These are phyloP conservation scores for Phoma herbarum DNA, from an alignment of 2,329 filamentous ascomycete genomes.

Conservation along the genomic window DNA sequence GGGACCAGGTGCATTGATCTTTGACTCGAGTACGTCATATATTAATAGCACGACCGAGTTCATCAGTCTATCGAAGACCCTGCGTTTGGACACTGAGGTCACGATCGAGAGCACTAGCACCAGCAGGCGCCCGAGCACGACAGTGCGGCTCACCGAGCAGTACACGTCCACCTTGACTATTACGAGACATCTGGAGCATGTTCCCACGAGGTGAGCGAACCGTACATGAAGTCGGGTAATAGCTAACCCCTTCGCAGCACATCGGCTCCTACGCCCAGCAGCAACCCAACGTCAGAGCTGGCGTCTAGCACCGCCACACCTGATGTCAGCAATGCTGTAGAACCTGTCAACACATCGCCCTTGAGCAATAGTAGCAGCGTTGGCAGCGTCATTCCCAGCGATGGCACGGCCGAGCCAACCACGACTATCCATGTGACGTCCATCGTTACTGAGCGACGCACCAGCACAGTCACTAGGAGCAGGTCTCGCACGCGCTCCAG, in stretches of 20 bases:
- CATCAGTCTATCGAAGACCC: constrained; percentile 51
- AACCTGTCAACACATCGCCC: background rate
- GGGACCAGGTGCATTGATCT: constrained; percentile 44
- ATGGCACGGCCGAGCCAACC: constrained; percentile 1
- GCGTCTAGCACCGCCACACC: background rate
- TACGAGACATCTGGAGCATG: constrained; percentile 5
- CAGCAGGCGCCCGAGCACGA: constrained; percentile 1
- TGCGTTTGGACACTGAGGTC: constrained; percentile 49
- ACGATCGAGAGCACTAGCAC: constrained; percentile 47
- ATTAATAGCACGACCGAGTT: constrained; percentile 52
- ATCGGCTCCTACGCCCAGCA: background rate
- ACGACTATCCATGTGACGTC: constrained; percentile 7
- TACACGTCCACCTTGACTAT: constrained; percentile 3
- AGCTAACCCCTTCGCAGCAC: background rate
- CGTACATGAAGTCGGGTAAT: too few relatives aligned
- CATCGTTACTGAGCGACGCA: constrained; percentile 4
- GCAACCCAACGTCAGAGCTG: background rate
- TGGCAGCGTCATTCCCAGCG: background rate
- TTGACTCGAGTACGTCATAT: constrained; percentile 52
- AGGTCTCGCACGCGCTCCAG: background rate
- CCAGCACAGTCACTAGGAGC: background rate
- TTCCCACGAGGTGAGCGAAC: background rate
- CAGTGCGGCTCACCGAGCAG: background rate
- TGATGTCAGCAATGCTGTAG: background rate
- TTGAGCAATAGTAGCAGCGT: background rate